These are phyloP conservation scores for Caloboletus firmus DNA, from an alignment of 1,284 basidiomycete genomes.

Conservation along the genomic window DNA sequence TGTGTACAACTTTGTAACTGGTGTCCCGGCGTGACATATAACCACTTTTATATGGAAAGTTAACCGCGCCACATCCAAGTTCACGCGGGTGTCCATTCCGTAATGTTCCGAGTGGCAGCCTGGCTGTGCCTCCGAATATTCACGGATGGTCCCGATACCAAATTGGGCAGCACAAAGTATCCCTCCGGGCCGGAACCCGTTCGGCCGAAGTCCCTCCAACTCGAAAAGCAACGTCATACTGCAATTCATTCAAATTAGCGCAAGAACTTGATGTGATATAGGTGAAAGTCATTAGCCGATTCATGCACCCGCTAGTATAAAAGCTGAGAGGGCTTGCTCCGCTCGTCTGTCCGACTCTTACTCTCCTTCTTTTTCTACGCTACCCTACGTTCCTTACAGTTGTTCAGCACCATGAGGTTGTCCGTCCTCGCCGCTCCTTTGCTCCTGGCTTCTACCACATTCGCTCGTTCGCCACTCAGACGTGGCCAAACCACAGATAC, in stretches of 20 bases:
- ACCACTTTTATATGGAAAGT: slow-evolving; percentile 4
- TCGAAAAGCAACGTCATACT: too few species aligned
- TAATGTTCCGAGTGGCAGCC: neutral
- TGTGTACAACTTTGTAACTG: too few species aligned
- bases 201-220: too few species aligned
- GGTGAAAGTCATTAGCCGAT: slow-evolving; percentile 9
- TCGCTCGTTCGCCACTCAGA: slow-evolving; percentile 19
- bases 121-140: neutral
- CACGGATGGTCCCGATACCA: too few species aligned
- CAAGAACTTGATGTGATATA: slow-evolving; percentile 2
- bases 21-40: neutral
- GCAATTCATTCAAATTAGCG: neutral
- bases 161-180: neutral
- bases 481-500: slow-evolving; percentile 6
- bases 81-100: neutral
- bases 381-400: neutral
- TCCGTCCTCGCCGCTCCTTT: slow-evolving; percentile 18
- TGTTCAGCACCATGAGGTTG: slow-evolving; percentile 17
- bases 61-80: too few species aligned
- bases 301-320: neutral
- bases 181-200: neutral
- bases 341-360: neutral
- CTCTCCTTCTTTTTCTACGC: neutral
- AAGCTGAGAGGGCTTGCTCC: neutral
- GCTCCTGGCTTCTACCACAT: slow-evolving; percentile 12